These are phyloP conservation scores for Globisporangium radiosum DNA, from an alignment of 352 stramenopile genomes.

Conservation along the genomic window DNA sequence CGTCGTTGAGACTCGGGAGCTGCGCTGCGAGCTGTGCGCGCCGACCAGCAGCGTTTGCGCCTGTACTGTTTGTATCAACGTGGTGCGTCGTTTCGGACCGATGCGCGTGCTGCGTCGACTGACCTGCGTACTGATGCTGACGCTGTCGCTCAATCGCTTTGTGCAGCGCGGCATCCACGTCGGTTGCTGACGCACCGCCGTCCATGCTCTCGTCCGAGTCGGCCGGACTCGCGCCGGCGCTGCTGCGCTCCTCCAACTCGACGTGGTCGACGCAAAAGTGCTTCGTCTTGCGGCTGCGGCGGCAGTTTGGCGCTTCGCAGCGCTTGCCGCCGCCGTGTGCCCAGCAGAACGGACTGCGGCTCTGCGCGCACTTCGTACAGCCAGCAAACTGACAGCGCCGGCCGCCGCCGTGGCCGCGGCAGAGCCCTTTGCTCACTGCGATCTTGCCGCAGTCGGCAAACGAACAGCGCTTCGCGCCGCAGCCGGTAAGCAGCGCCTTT, in stretches of 20 bases:
- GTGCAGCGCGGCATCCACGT: constrained; percentile 18
- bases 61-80: constrained; percentile 13
- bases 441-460: constrained; percentile 67
- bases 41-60: neutral
- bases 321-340: constrained; percentile 66
- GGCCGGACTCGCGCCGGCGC: constrained; percentile 12
- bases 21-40: constrained; percentile 16
- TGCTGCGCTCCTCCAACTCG: constrained; percentile 44
- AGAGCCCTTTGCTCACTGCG: constrained; percentile 65
- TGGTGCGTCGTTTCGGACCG: neutral
- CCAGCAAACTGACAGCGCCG: constrained; percentile 51
- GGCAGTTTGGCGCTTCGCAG: constrained; percentile 62
- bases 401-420: constrained; percentile 64
- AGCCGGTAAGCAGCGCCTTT: constrained; percentile 34
- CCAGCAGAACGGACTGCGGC: constrained; percentile 68
- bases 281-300: constrained; percentile 67
- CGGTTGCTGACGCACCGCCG: constrained; percentile 21
- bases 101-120: constrained; percentile 16
- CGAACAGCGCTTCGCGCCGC: constrained; percentile 60
- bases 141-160: too few species aligned
- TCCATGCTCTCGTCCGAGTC: constrained; percentile 54
- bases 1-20: constrained; percentile 36
- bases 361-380: constrained; percentile 73
- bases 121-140: neutral
- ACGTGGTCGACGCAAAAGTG: constrained; percentile 74